These are phyloP conservation scores for Glebionis coronaria DNA, from an alignment of 129 eudicot species.

Conservation along the genomic window DNA sequence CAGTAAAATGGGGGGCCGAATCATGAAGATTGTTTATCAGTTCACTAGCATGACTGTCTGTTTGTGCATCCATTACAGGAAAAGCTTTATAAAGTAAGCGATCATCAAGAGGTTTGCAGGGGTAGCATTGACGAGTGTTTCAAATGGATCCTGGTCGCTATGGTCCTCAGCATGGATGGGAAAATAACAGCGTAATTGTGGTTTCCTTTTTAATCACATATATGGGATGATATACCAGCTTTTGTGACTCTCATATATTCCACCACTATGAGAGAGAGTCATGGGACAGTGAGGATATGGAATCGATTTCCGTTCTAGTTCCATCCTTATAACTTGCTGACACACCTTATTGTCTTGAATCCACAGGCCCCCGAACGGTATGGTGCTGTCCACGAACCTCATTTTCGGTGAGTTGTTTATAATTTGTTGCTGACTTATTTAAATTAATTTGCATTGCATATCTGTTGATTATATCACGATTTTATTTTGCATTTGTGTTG, in stretches of 20 bases:
- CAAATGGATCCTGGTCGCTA: constrained; percentile 98
- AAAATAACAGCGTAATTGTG: constrained; percentile 99
- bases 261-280: constrained; percentile 60
- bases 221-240: constrained; percentile 85
- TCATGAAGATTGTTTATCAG: constrained; percentile 45
- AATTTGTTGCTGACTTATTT: neutral
- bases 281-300: constrained; percentile 98
- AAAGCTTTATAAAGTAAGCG: constrained; percentile 47
- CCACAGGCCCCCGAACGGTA: constrained; percentile 99
- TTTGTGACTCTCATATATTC: constrained; percentile 39
- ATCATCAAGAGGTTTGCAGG: constrained; percentile 71
- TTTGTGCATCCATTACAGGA: constrained; percentile 95
- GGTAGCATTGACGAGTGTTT: constrained; percentile 44
- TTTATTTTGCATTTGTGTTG: constrained; percentile 32
- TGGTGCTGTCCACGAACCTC: constrained; percentile 80
- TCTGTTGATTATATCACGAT: constrained; percentile 23
- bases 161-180: constrained; percentile 99
- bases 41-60: constrained; percentile 68
- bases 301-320: constrained; percentile 78
- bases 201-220: constrained; percentile 96
- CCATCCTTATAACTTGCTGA: constrained; percentile 91
- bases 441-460: neutral
- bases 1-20: constrained; percentile 63
- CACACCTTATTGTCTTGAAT: constrained; percentile 95
- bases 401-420: constrained; percentile 71